Base-by-base conservation (phyloP, 164 flowering plant genomes). In the Sextonia rubra region DNA sequence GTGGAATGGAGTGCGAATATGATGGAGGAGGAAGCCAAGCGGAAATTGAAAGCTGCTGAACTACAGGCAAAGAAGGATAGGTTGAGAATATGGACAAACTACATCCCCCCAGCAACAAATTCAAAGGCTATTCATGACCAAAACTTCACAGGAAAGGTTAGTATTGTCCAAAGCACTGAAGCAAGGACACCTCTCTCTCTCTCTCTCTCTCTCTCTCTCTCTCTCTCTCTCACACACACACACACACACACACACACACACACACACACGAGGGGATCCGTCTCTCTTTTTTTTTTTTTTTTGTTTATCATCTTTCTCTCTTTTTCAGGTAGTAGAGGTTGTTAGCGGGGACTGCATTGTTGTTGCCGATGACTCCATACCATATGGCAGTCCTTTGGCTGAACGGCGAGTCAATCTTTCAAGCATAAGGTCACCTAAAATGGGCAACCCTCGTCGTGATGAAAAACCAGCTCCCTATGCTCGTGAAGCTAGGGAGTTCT, bases 1-100 rank as follows among this genome's bases (percentile, higher is more conserved):
- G 90, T 96, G 64, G 98, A 96, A 52, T 96, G 99, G 99, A 96
- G 99, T 84, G 99, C 97, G 68, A 89, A 85, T 69, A 83, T 88
- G 92, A 83, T 96, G 94, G 98, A 96, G 79, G 97, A 92, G 27
- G 97, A 93, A 65, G 92, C 91, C 71, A 90, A 86, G 66, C 78
- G 91, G 71, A 62, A 69, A 73, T 79, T 96, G 77, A 96, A 93
- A 81, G 64, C 78, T 70, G 91, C 97, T 23, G 99, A 96, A 66
- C 98, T 96, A 73, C 85, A 88, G 74, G 90, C 95, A 25, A 96
- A 96, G 86, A 96, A 91, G 79, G 80, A 66, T 29, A 79, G 94
- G 27, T 73, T 90, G 76, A 91, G 85, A 78, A 80, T 88, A 2
- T 96, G 98, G 98, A 88, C 90, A 9, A 92, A 90, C 76, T 96